These are phyloP conservation scores for Striga hermonthica DNA, from an alignment of 305 asterid species.

Conservation along the genomic window DNA sequence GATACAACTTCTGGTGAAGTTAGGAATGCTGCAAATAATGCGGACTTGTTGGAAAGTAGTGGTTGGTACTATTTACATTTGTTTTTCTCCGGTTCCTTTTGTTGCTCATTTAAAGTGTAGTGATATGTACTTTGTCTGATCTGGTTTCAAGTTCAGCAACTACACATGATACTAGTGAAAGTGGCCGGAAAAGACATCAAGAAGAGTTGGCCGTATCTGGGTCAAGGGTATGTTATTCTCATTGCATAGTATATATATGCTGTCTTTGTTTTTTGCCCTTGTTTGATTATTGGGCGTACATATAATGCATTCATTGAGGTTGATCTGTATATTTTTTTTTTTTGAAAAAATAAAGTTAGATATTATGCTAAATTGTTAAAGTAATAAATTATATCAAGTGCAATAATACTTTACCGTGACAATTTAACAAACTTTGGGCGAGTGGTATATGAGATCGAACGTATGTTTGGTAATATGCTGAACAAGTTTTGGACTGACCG, in stretches of 20 bases:
- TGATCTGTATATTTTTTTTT: no score
- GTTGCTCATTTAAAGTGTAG: background rate
- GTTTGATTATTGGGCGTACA: no score
- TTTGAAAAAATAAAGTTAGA: no score
- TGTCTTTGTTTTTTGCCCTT: background rate
- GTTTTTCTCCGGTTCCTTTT: constrained; percentile 8
- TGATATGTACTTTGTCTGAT: constrained; percentile 13
- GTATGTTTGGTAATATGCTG: no score
- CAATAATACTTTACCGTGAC: no score
- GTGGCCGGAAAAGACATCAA: constrained; percentile 34
- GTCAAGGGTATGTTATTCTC: constrained; percentile 37
- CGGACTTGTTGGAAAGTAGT: constrained; percentile 31
- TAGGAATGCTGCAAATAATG: constrained; percentile 31
- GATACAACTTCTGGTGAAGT: constrained; percentile 38
- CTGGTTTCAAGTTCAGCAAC: constrained; percentile 40
- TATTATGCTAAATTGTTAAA: no score
- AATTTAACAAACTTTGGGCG: no score
- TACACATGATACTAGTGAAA: constrained; percentile 31
- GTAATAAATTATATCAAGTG: no score
- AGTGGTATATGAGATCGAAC: no score
- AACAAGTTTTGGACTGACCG: no score
- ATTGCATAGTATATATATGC: background rate
- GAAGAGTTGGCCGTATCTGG: constrained; percentile 31
- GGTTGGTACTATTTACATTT: constrained; percentile 42
- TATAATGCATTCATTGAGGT: no score